Base-by-base conservation (phyloP, 2,329 filamentous ascomycete genomes). In the Falciphora oryzae region DNA sequence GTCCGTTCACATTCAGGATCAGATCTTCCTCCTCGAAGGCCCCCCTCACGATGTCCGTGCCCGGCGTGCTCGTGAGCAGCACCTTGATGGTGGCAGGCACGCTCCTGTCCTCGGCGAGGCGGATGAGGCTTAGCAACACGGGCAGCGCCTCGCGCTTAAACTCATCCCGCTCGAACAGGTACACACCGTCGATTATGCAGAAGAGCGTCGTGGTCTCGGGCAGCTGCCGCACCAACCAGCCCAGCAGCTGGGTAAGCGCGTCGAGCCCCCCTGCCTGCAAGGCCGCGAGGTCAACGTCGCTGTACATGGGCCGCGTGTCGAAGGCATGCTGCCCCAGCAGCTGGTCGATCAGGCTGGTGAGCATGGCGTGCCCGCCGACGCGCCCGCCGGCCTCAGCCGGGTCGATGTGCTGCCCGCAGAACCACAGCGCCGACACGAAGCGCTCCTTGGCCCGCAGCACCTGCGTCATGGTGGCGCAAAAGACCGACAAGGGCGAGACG, bases 301-400 rank as follows among this genome's bases (percentile, higher is more conserved):
- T 53, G 18, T 32, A 57, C n/a, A 64, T 35, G 10, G 28, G 28
- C n/a, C 11, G n/a, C 56, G 60, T 66, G 56, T 67, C 62, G 31
- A 64, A 66, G n/a, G 10, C 18, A 22, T 59, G 57, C 31, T 64
- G 56, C 10, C 56, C 22, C 10, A 67, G 64, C 18, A 67, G 62
- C 59, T 67, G 66, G 8, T 61, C 62, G 50, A 67, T 64, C 18
- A 67, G 56, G 59, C 66, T 66, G 14, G 44, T 22, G 6, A 66
- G 58, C 65, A 67, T 67, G 53, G 28, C 59, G 28, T 44, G 59
- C 13, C 64, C 64, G n/a, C 44, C 44, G 53, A 25, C 56, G 35
- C 28, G 59, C 13, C 64, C 64, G n/a, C 44, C 31, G 53, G n/a
- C 56, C 27, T 31, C 57, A 27, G 31, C 8, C 25, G 5, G 53